Evolutionary conservation across 371 early-diverging fungal genomes (phyloP).

Genomic region (Coemansia sp.): DNA sequence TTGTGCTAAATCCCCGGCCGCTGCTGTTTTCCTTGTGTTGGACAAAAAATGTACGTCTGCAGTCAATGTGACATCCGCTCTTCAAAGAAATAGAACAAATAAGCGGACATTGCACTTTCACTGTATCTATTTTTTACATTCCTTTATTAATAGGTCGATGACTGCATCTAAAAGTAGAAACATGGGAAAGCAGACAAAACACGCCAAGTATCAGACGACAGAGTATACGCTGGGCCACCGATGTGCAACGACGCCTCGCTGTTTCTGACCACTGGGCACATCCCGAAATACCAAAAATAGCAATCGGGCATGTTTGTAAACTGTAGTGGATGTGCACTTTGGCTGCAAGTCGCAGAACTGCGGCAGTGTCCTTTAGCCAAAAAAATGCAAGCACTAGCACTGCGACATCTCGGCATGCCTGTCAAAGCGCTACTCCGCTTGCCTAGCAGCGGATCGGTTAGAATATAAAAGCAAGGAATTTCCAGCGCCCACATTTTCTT

Average conservation of each 20-base stretch:
- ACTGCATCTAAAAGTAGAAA: slow-evolving; percentile 7
- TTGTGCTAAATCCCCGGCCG: neutral
- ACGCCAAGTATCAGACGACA: neutral
- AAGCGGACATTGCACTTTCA: slow-evolving; percentile 1
- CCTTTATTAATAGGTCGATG: slow-evolving; percentile 3
- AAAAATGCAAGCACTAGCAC: slow-evolving; percentile 8
- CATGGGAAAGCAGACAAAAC: neutral
- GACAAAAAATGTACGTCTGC: neutral
- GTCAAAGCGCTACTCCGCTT: neutral
- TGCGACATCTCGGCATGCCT: neutral
- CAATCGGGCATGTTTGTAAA: neutral
- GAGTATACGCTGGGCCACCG: neutral
- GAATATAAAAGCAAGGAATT: slow-evolving; percentile 11
- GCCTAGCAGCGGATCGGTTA: neutral
- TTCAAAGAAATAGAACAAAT: slow-evolving; percentile 11
- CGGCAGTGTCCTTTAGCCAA: neutral
- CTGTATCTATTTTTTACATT: neutral
- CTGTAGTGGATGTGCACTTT: slow-evolving; percentile 6
- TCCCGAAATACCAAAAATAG: slow-evolving; percentile 3
- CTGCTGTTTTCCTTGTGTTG: slow-evolving; percentile 2
- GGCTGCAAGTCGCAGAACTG: neutral
- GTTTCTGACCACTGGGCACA: neutral
- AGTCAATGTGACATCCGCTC: neutral
- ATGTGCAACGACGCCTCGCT: slow-evolving; percentile 1
- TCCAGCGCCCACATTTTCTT: neutral